phyloP scores from a whole-genome alignment of 768 basidiomycete genomes.

The Kwoniella shandongensis region DNA sequence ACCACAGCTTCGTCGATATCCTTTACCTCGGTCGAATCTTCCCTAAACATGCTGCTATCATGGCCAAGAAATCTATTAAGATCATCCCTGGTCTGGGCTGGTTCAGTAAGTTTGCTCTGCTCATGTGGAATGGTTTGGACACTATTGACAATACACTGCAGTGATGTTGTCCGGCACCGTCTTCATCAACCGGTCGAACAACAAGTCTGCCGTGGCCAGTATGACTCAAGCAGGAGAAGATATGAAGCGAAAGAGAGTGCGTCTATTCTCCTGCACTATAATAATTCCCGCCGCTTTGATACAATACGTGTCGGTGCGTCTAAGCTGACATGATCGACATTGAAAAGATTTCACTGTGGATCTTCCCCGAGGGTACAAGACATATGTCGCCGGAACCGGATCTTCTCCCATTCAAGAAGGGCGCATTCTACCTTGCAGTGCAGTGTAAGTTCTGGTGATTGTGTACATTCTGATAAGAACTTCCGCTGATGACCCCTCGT shows the following conservation, averaged over 20 bases:
- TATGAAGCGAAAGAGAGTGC: slow-evolving; percentile 63
- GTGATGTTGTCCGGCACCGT: slow-evolving; percentile 85
- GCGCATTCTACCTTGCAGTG: slow-evolving; percentile 92
- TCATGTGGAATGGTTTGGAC: not conserved
- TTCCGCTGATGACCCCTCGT: too few species aligned
- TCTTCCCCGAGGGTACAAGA: slow-evolving; percentile 95
- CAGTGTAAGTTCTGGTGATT: slow-evolving; percentile 56
- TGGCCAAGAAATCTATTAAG: slow-evolving; percentile 85
- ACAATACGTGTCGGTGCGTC: not conserved
- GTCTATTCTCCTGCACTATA: slow-evolving; percentile 18
- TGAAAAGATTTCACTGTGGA: slow-evolving; percentile 71
- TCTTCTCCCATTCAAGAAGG: slow-evolving; percentile 90
- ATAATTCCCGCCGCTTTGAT: not conserved
- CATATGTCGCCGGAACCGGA: slow-evolving; percentile 65
- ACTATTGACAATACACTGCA: slow-evolving; percentile 11
- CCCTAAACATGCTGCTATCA: slow-evolving; percentile 77
- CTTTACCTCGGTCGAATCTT: slow-evolving; percentile 77
- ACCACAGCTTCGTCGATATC: slow-evolving; percentile 56
- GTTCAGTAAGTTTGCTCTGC: slow-evolving; percentile 58
- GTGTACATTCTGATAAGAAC: not conserved
- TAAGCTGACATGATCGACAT: slow-evolving; percentile 12
- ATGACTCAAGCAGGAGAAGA: slow-evolving; percentile 72
- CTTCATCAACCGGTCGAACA: slow-evolving; percentile 85
- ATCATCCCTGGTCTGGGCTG: slow-evolving; percentile 79
- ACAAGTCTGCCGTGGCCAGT: slow-evolving; percentile 67